Conservation (phyloP, 345 rosid genomes). For the Linum trigynum region DNA sequence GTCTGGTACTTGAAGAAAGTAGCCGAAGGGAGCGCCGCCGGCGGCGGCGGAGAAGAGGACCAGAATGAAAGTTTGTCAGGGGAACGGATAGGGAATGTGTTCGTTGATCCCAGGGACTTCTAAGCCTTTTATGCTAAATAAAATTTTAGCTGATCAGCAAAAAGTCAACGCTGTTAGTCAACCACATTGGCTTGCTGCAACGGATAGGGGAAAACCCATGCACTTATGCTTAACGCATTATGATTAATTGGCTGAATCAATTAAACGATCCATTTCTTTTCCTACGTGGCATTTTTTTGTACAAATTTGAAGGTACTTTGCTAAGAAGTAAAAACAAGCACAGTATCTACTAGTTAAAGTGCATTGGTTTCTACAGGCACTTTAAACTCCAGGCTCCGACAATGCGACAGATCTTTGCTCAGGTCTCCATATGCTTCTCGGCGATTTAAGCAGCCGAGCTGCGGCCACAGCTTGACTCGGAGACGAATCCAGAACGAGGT, state of each 20-base stretch:
- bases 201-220: too few relatives aligned
- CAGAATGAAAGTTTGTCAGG: constrained; percentile 7
- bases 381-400: constrained; percentile 10
- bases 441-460: constrained; percentile 17
- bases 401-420: constrained; percentile 10
- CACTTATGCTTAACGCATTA: too few relatives aligned
- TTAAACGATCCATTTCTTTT: too few relatives aligned
- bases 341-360: not conserved
- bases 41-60: constrained; percentile 3
- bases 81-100: constrained; percentile 37
- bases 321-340: too few relatives aligned
- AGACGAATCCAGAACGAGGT: constrained; percentile 33
- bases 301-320: too few relatives aligned
- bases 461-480: not conserved
- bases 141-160: too few relatives aligned
- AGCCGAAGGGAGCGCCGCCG: not conserved
- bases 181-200: too few relatives aligned
- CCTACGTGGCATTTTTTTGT: too few relatives aligned
- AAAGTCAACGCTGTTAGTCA: too few relatives aligned
- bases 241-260: too few relatives aligned
- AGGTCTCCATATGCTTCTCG: constrained; percentile 40
- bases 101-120: constrained; percentile 56
- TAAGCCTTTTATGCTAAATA: constrained; percentile 10
- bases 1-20: constrained; percentile 47
- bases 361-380: not conserved